Conservation (phyloP, 495 filamentous ascomycete genomes). For the Penicillium fimorum region DNA sequence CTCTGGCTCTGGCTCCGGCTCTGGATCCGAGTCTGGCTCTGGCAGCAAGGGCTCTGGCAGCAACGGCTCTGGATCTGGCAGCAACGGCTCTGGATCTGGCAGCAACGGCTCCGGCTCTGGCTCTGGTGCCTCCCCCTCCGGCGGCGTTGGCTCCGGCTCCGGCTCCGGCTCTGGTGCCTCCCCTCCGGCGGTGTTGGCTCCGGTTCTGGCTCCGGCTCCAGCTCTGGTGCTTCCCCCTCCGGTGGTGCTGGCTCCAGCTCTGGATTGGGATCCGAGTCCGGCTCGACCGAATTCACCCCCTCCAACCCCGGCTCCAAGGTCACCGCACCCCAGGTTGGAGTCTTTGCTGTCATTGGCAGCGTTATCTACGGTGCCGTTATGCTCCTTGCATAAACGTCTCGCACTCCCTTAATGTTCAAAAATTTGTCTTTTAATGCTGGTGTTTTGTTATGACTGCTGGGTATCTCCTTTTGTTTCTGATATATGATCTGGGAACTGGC, state of each 20-base stretch:
- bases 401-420: constrained; percentile 9
- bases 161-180: constrained; percentile 1
- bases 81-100: constrained; percentile 8
- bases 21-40: constrained; percentile 15
- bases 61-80: constrained; percentile 16
- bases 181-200: background rate
- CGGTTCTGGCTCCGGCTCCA: background rate
- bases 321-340: constrained; percentile 24
- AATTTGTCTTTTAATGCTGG: constrained; percentile 6
- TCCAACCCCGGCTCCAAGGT: constrained; percentile 16
- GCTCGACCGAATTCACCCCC: too few species aligned
- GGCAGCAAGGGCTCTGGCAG: constrained; percentile 20
- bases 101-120: constrained; percentile 4
- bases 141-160: constrained; percentile 8
- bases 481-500: background rate
- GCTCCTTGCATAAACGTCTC: constrained; percentile 27
- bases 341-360: constrained; percentile 29
- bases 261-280: too few species aligned
- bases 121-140: background rate
- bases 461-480: background rate
- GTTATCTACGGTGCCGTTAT: constrained; percentile 29
- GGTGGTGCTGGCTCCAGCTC: background rate
- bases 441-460: constrained; percentile 11
- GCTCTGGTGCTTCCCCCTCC: too few species aligned
- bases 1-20: constrained; percentile 9